Evolutionary conservation across 2,329 filamentous ascomycete genomes (phyloP).

Genomic region (Hypoxylon sp.): DNA sequence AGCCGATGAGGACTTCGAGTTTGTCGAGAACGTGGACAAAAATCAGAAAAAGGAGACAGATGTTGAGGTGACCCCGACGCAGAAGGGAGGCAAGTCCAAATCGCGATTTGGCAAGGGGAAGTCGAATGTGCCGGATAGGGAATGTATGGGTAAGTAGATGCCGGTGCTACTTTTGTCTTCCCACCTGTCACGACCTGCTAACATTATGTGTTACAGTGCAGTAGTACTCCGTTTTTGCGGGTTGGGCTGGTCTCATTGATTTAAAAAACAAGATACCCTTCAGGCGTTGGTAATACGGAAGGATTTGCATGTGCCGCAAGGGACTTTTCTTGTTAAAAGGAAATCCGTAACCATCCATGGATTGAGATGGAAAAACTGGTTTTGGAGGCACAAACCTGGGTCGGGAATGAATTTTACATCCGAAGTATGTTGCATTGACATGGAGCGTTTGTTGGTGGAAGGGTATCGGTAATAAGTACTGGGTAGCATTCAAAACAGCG

Average conservation of each 20-base stretch:
- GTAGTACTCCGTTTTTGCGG: constrained; percentile 40
- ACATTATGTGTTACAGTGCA: constrained; percentile 42
- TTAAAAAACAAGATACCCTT: constrained; percentile 42
- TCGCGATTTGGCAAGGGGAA: constrained; percentile 40
- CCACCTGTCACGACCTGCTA: background rate
- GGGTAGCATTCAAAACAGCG: constrained; percentile 31
- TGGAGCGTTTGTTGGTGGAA: constrained; percentile 12
- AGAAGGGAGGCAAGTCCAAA: constrained; percentile 44
- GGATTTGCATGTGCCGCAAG: constrained; percentile 31
- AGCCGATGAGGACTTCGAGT: constrained; percentile 45
- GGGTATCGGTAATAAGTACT: constrained; percentile 11
- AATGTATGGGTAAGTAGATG: constrained; percentile 45
- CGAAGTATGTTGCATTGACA: constrained; percentile 32
- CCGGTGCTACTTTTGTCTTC: background rate
- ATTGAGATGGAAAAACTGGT: constrained; percentile 11
- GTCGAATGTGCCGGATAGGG: constrained; percentile 40
- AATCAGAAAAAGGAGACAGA: constrained; percentile 37
- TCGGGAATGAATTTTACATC: constrained; percentile 17
- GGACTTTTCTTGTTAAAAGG: constrained; percentile 23
- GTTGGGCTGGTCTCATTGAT: constrained; percentile 35
- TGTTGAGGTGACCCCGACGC: constrained; percentile 28
- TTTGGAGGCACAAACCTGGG: constrained; percentile 15
- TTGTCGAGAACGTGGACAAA: constrained; percentile 44
- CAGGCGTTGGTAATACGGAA: constrained; percentile 39
- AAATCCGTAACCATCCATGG: background rate